Percentiles rank a stretch among this genome's conserved stretches.
phyloP scores from a whole-genome alignment of 176 grass and related monocot genomes.

The Chrysopogon serrulatus region DNA sequence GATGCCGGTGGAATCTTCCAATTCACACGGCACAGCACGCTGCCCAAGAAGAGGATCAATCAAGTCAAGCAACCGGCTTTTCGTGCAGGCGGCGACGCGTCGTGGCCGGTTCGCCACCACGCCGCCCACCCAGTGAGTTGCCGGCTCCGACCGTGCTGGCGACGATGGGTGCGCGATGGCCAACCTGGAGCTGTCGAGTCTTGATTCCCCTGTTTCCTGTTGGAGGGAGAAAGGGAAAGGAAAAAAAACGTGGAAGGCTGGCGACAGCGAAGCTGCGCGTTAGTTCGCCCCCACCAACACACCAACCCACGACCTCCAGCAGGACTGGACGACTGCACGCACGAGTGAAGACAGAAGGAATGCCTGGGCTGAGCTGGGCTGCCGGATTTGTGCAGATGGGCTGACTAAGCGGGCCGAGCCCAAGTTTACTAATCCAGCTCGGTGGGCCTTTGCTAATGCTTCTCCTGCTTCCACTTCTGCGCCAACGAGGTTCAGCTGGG shows the following conservation, averaged over 20 bases:
- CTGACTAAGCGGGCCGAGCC: too few species aligned
- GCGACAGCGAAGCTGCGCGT: background rate
- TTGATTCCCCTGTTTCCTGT: too few species aligned
- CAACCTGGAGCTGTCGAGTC: background rate
- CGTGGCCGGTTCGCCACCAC: background rate
- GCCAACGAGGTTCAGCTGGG: too few species aligned
- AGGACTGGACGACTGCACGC: too few species aligned
- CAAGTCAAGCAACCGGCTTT: background rate
- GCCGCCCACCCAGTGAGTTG: background rate
- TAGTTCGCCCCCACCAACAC: background rate
- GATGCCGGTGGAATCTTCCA: background rate
- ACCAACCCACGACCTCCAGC: background rate
- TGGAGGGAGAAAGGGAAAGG: accelerated
- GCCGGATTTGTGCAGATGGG: too few species aligned
- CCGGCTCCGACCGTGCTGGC: background rate
- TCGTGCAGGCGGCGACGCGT: background rate
- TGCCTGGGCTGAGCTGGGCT: too few species aligned
- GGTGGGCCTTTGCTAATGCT: too few species aligned
- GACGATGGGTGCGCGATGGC: background rate
- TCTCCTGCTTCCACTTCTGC: too few species aligned
- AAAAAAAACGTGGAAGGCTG: background rate
- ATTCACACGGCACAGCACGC: background rate
- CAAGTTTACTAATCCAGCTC: too few species aligned
- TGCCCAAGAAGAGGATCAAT: background rate
- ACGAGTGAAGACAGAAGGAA: too few species aligned